Evolutionary conservation across 345 rosid genomes (phyloP).

Genomic region (Brassica carinata): DNA sequence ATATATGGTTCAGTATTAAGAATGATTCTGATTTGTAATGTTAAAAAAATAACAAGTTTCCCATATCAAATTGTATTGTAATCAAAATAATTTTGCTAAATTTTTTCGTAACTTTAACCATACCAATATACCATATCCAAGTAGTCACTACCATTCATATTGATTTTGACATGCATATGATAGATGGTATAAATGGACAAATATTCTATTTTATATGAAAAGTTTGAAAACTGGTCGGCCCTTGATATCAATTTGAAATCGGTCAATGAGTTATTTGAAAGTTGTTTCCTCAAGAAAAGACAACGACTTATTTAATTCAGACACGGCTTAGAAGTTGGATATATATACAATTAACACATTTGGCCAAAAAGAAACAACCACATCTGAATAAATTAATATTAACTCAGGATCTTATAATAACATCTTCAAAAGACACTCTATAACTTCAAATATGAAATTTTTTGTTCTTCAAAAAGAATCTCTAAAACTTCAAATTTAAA

Average conservation of each 20-base stretch:
- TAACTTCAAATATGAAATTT: too few species aligned
- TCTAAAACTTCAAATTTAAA: too few species aligned
- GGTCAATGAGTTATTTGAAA: neutral
- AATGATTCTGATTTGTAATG: neutral
- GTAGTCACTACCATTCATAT: neutral
- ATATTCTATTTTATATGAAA: neutral
- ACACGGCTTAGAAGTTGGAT: neutral
- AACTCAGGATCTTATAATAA: too few species aligned
- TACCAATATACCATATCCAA: neutral
- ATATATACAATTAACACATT: neutral
- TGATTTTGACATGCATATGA: neutral
- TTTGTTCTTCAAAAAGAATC: too few species aligned
- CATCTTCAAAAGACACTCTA: too few species aligned
- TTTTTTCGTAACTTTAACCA: neutral
- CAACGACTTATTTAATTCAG: neutral
- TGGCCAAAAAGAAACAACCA: too few species aligned
- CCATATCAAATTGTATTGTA: neutral
- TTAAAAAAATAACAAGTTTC: neutral
- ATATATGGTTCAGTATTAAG: neutral
- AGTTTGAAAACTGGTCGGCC: neutral
- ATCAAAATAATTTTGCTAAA: neutral
- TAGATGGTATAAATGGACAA: neutral
- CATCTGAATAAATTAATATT: too few species aligned
- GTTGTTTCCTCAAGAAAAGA: neutral
- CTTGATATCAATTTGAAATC: neutral